Conservation (phyloP, 2,329 filamentous ascomycete species). For the Claviceps pazoutovae region DNA sequence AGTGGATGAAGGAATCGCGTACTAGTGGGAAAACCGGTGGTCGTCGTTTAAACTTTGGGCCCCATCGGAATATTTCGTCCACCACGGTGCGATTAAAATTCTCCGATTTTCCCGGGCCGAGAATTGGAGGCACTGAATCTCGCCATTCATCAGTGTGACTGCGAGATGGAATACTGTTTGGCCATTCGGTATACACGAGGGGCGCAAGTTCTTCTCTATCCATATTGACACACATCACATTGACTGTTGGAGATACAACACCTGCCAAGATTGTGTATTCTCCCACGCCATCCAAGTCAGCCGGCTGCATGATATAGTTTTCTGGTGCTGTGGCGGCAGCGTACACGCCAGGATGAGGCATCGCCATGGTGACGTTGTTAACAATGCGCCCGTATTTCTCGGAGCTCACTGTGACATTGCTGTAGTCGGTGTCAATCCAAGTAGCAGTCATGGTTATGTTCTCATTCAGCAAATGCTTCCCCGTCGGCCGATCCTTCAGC, state of each 20-base stretch:
- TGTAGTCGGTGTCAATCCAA: constrained; percentile 48
- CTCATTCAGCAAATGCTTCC: constrained; percentile 51
- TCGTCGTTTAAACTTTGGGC: constrained; percentile 31
- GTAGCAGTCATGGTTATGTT: constrained; percentile 57
- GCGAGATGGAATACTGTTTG: constrained; percentile 21
- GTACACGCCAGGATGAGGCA: constrained; percentile 60
- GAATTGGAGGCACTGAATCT: constrained; percentile 20
- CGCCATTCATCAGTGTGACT: constrained; percentile 25
- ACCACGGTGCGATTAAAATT: constrained; percentile 45
- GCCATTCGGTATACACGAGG: constrained; percentile 51
- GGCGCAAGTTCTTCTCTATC: constrained; percentile 43
- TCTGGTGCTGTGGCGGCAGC: constrained; percentile 43
- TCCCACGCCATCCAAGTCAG: constrained; percentile 49
- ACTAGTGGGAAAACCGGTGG: constrained; percentile 31
- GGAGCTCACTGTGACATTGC: constrained; percentile 38
- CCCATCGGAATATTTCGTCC: constrained; percentile 60
- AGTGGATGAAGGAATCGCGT: too few species aligned
- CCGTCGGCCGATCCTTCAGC: constrained; percentile 38
- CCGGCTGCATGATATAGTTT: constrained; percentile 59
- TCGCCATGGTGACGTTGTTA: constrained; percentile 64
- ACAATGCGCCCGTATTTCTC: constrained; percentile 40
- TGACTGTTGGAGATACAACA: constrained; percentile 55
- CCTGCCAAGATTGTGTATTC: constrained; percentile 55
- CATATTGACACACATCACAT: constrained; percentile 61
- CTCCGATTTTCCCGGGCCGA: constrained; percentile 8